Conservation (phyloP, 2,329 filamentous ascomycete species). For the Torrubiellomyces zombiae region DNA sequence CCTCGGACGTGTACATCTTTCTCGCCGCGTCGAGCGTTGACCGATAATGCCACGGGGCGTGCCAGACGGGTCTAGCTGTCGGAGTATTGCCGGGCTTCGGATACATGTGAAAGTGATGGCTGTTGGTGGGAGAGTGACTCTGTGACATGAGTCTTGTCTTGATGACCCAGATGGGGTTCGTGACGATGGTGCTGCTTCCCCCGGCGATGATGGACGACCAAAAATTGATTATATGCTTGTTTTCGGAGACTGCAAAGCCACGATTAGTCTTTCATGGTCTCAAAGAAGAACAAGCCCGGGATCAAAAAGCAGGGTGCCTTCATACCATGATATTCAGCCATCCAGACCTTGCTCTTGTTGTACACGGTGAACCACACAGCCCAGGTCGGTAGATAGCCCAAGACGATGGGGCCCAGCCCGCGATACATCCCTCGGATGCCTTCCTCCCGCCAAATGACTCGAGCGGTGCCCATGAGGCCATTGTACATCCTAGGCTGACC, state of each 20-base stretch:
- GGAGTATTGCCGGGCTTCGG: slow-evolving; percentile 36
- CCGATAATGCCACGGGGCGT: slow-evolving; percentile 77
- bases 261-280: too few species aligned
- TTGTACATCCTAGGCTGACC: slow-evolving; percentile 53
- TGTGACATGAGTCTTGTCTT: slow-evolving; percentile 98
- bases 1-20: slow-evolving; percentile 91
- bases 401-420: slow-evolving; percentile 80
- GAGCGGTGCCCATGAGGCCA: slow-evolving; percentile 73
- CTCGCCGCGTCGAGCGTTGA: slow-evolving; percentile 80
- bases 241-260: too few species aligned
- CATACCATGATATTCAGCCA: slow-evolving; percentile 49
- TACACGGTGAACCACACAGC: slow-evolving; percentile 97
- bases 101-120: slow-evolving; percentile 25
- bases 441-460: slow-evolving; percentile 73
- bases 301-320: background rate
- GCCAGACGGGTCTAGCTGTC: slow-evolving; percentile 35
- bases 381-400: slow-evolving; percentile 95
- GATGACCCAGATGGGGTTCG: slow-evolving; percentile 98
- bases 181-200: slow-evolving; percentile 80
- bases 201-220: slow-evolving; percentile 85
- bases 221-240: slow-evolving; percentile 62
- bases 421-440: slow-evolving; percentile 83
- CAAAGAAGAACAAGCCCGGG: too few species aligned
- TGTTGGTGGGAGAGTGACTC: slow-evolving; percentile 35
- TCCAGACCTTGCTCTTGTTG: slow-evolving; percentile 66